A percentile compares a stretch with the other conserved stretches of the same genome.
These are phyloP conservation scores for Trichoderma oligosporum DNA, from an alignment of 2,329 filamentous ascomycete genomes.

Conservation along the genomic window DNA sequence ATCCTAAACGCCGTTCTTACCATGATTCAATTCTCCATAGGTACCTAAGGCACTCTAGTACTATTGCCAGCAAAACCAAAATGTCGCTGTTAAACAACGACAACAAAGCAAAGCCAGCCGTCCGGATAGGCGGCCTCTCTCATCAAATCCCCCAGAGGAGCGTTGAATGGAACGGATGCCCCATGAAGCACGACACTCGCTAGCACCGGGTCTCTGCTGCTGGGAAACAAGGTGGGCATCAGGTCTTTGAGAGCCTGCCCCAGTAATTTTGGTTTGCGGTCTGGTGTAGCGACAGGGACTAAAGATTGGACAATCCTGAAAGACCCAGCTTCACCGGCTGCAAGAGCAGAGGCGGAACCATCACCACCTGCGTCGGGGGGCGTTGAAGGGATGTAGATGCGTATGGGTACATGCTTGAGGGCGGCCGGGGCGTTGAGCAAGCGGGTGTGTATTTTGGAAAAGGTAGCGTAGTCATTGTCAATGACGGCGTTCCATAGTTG, in stretches of 20 bases:
- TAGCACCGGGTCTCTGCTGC: constrained; percentile 75
- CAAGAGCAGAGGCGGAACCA: constrained; percentile 30
- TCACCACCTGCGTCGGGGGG: constrained; percentile 40
- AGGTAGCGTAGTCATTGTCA: constrained; percentile 70
- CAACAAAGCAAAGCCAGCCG: constrained; percentile 82
- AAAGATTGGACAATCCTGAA: constrained; percentile 75
- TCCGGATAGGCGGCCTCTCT: constrained; percentile 82
- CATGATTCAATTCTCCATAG: not conserved
- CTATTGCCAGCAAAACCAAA: not conserved
- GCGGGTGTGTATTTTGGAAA: constrained; percentile 68
- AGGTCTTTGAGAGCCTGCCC: constrained; percentile 72
- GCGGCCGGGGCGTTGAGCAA: constrained; percentile 72
- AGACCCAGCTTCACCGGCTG: constrained; percentile 41
- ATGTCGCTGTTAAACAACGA: constrained; percentile 59
- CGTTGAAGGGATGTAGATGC: constrained; percentile 74
- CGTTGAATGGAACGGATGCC: constrained; percentile 72
- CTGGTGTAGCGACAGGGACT: constrained; percentile 48
- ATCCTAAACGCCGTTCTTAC: constrained; percentile 3
- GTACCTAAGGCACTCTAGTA: no score
- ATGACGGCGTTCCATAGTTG: constrained; percentile 78
- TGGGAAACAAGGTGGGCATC: constrained; percentile 81
- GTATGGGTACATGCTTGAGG: constrained; percentile 79
- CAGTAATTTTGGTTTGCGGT: constrained; percentile 49
- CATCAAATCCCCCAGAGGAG: constrained; percentile 78
- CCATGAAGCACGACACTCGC: constrained; percentile 86